Percentiles rank a stretch among this genome's conserved stretches.
Evolutionary conservation across 257 asterid genomes (phyloP).

Genomic region (Solanum ahanhuiri): DNA sequence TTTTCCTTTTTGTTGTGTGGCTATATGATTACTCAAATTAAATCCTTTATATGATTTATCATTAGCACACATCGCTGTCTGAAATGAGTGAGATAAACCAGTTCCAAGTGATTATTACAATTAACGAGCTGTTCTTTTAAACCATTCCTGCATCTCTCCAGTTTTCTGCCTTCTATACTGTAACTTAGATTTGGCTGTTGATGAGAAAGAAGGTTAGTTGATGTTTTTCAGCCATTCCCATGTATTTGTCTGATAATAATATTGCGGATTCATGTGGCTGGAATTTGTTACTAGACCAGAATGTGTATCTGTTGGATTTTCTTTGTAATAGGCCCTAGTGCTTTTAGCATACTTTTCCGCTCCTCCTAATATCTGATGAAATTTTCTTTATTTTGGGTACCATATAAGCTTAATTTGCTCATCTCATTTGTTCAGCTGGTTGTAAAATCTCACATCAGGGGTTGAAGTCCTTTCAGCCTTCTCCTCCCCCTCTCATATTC

Average conservation of each 20-base stretch:
- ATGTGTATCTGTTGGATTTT: not conserved
- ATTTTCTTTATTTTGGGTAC: not conserved
- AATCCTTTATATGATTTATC: not conserved
- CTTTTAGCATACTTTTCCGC: not conserved
- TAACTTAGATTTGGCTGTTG: not conserved
- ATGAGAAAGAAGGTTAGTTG: not conserved
- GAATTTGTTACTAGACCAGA: not conserved
- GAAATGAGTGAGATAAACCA: not conserved
- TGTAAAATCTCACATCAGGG: not conserved
- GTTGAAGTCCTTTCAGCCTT: not conserved
- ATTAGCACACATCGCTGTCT: not conserved
- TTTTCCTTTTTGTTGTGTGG: not conserved
- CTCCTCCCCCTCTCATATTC: not conserved
- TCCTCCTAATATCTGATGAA: not conserved
- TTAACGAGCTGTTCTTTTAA: not conserved
- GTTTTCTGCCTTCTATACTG: not conserved
- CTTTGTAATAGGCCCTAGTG: not conserved
- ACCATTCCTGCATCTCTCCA: not conserved
- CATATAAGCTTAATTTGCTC: not conserved
- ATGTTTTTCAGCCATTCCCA: not conserved
- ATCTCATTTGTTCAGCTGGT: not conserved
- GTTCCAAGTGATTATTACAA: not conserved
- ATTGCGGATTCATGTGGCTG: not conserved
- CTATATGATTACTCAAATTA: not conserved
- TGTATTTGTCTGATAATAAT: not conserved